phyloP scores from a whole-genome alignment of 1,139 yeast species.

The Yamadazyma friedrichii region DNA sequence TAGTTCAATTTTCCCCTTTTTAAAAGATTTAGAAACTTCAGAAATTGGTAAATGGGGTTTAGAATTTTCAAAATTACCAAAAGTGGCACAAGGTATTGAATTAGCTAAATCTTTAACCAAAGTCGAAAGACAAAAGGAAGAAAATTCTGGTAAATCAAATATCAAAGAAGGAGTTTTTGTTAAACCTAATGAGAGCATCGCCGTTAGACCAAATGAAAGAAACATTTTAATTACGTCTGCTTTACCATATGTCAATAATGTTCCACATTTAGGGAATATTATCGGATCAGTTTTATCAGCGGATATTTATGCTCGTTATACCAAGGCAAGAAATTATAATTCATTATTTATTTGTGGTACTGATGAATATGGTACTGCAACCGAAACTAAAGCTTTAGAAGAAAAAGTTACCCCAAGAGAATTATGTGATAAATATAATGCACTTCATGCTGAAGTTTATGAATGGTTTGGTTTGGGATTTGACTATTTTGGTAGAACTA shows the following conservation, averaged over 20 bases:
- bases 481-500: conserved; percentile 94
- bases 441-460: conserved; percentile 83
- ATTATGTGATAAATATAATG: conserved; percentile 86
- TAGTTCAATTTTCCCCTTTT: conserved; percentile 40
- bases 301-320: conserved; percentile 89
- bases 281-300: conserved; percentile 94
- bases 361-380: conserved; percentile 99
- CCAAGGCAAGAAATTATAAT: conserved; percentile 86
- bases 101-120: conserved; percentile 39
- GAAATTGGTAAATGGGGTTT: conserved; percentile 38
- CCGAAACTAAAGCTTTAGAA: conserved; percentile 96
- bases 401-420: conserved; percentile 86
- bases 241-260: conserved; percentile 95
- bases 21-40: conserved; percentile 16
- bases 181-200: conserved; percentile 31
- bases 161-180: conserved; percentile 43
- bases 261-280: conserved; percentile 96
- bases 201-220: conserved; percentile 68
- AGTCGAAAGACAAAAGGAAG: conserved; percentile 45
- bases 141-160: conserved; percentile 57
- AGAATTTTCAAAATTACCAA: conserved; percentile 34
- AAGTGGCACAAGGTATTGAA: conserved; percentile 38
- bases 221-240: conserved; percentile 93
- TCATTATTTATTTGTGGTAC: conserved; percentile 91
- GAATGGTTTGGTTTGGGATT: conserved; percentile 96